Conservation (phyloP, 2,329 filamentous ascomycete species). For the Aspergillus pseudonomiae region DNA sequence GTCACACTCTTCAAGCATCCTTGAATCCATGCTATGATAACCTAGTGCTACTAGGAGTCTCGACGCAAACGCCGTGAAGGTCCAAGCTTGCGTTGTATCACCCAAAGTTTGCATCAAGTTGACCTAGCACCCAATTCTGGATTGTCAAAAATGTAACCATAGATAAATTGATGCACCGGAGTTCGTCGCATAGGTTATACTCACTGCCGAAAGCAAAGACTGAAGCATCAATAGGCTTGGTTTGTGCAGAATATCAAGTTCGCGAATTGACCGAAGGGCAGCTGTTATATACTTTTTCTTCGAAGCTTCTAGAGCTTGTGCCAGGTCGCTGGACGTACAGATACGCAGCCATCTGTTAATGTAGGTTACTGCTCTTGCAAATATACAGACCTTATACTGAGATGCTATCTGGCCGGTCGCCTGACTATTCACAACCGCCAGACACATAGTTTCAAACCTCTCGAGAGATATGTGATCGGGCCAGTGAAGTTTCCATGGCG, state of each 20-base stretch:
- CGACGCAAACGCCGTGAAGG: background rate
- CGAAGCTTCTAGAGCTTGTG: background rate
- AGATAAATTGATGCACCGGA: background rate
- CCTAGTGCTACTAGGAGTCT: constrained; percentile 4
- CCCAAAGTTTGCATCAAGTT: background rate
- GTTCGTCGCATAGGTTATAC: background rate
- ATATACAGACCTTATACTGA: background rate
- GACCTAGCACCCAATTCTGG: background rate
- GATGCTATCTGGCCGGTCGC: background rate
- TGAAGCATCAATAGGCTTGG: background rate
- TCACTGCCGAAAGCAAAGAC: background rate
- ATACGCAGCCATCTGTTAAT: background rate
- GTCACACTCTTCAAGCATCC: background rate
- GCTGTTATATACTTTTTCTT: background rate
- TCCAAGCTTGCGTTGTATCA: constrained; percentile 4
- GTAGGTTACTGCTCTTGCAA: background rate
- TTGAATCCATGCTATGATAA: background rate
- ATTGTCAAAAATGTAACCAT: background rate
- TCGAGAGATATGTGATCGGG: background rate
- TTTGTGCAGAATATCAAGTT: background rate
- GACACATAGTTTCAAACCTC: background rate
- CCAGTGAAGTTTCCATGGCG: background rate
- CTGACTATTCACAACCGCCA: background rate
- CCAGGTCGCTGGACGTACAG: background rate
- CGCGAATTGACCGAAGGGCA: background rate